Evolutionary conservation across 805 yeast species (phyloP), one percentile per base, ranked within the genome.

Genomic region (Wickerhamiella qilinensis): DNA sequence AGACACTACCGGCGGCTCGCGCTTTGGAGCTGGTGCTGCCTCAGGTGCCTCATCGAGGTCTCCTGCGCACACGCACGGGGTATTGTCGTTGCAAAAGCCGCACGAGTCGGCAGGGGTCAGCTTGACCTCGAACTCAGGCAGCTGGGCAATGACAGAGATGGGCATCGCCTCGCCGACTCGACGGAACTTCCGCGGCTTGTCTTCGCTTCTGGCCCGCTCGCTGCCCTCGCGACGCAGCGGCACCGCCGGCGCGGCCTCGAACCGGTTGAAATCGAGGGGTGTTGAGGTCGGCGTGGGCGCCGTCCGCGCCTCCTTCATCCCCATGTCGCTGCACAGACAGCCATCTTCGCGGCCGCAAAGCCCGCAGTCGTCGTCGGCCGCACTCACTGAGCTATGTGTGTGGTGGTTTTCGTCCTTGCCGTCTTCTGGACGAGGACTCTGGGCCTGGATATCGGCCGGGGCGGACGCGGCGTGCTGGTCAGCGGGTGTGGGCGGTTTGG

Each of bases 61-160:
- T 24, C 39, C 94, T 27, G 86, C 69, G 53, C 96, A 85, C 1
- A 85, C 82, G 58, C 96, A 85, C 2, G 93, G 83, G 1, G 93
- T 73, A 47, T 74, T 85, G 48, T 80, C 93, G 0, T 93, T 73
- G 50, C 96, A 85, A 57, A 85, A 84, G 0, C 96, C 96, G 57
- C 96, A 85, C 39, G 77, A 73, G 43, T 77, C 86, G 40, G 69
- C 47, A 4, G 38, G 40, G 14, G 33, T 20, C 33, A 37, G n/a
- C 29, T 41, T 38, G 30, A 42, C 33, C 20, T 34, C 33, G 34
- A 20, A 42, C 3, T 22, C 18, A n/a, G 45, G 39, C 19, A 37
- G 35, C 31, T 29, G 21, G 21, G 33, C 21, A 18, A 18, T 18
- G 12, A 18, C 33, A 17, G 19, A 5, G 17, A 30, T 30, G 9